Conservation (phyloP, 768 basidiomycete genomes). For the Glaciozyma antarctica region DNA sequence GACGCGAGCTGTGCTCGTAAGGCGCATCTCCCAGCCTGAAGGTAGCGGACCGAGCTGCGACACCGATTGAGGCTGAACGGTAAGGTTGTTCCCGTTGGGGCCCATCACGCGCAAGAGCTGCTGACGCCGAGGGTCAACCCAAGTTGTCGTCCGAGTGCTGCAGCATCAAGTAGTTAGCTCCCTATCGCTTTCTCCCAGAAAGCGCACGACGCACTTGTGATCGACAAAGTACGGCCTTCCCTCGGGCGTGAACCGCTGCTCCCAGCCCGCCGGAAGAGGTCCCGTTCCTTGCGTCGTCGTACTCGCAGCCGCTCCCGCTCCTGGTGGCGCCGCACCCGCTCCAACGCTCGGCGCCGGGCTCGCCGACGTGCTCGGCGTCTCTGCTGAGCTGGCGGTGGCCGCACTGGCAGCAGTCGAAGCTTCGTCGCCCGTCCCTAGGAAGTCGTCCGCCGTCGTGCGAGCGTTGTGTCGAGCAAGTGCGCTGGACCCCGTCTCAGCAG, state of each 20-base stretch:
- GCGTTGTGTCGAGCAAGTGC: constrained; percentile 48
- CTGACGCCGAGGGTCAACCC: constrained; percentile 97
- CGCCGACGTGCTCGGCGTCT: constrained; percentile 25
- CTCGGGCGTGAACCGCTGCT: constrained; percentile 96
- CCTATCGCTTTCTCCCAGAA: neutral
- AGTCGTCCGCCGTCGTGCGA: constrained; percentile 43
- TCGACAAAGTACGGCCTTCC: constrained; percentile 98
- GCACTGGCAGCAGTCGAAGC: constrained; percentile 37
- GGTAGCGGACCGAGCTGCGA: constrained; percentile 93
- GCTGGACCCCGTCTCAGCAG: constrained; percentile 51
- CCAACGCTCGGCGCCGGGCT: constrained; percentile 33
- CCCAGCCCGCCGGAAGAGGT: constrained; percentile 92
- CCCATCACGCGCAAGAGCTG: constrained; percentile 95
- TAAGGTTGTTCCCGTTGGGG: constrained; percentile 75
- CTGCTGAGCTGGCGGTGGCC: constrained; percentile 39
- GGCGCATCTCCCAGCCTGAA: constrained; percentile 99
- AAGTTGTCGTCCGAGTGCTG: constrained; percentile 89
- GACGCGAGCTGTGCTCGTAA: constrained; percentile 92
- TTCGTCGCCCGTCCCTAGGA: constrained; percentile 39
- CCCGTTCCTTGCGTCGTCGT: constrained; percentile 68
- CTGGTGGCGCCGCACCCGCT: constrained; percentile 30
- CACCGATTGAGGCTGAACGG: constrained; percentile 87
- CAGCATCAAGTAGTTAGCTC: neutral
- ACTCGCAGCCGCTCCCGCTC: constrained; percentile 35
- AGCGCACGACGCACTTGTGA: constrained; percentile 52